Evolutionary conservation across 352 stramenopile genomes (phyloP).

Genomic region (Pythium coloratum): DNA sequence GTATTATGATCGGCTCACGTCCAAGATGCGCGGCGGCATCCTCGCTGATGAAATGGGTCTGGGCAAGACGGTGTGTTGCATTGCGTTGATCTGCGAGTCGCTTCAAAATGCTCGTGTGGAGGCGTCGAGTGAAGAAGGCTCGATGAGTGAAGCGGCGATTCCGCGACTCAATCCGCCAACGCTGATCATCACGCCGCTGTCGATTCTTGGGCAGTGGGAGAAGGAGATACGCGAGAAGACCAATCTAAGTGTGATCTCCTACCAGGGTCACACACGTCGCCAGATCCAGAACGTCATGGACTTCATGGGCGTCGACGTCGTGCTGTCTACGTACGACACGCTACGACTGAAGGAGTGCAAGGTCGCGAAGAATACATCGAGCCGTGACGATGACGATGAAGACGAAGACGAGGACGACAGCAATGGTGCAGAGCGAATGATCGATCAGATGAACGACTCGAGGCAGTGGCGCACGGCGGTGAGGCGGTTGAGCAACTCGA

Average conservation of each 20-base stretch:
- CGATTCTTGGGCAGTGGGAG: constrained; percentile 86
- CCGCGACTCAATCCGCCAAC: constrained; percentile 54
- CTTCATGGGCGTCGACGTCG: constrained; percentile 79
- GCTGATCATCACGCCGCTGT: constrained; percentile 81
- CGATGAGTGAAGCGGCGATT: constrained; percentile 20
- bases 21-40: constrained; percentile 64
- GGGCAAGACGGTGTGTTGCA: constrained; percentile 89
- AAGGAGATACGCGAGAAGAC: constrained; percentile 78
- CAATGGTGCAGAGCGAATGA: constrained; percentile 5
- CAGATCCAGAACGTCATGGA: constrained; percentile 61
- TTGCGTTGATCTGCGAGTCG: constrained; percentile 76
- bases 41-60: constrained; percentile 89
- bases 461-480: constrained; percentile 22
- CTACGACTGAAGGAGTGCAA: constrained; percentile 75
- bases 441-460: constrained; percentile 25
- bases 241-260: constrained; percentile 71
- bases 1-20: constrained; percentile 28
- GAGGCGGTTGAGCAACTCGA: constrained; percentile 24
- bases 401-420: constrained; percentile 24
- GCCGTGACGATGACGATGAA: constrained; percentile 23
- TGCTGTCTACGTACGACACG: constrained; percentile 82
- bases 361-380: constrained; percentile 21
- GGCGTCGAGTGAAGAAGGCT: constrained; percentile 15
- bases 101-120: constrained; percentile 45
- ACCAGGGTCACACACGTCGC: constrained; percentile 69